Conservation (phyloP, 176 grass and related monocot species). For the Ampelocalamus luodianensis region DNA sequence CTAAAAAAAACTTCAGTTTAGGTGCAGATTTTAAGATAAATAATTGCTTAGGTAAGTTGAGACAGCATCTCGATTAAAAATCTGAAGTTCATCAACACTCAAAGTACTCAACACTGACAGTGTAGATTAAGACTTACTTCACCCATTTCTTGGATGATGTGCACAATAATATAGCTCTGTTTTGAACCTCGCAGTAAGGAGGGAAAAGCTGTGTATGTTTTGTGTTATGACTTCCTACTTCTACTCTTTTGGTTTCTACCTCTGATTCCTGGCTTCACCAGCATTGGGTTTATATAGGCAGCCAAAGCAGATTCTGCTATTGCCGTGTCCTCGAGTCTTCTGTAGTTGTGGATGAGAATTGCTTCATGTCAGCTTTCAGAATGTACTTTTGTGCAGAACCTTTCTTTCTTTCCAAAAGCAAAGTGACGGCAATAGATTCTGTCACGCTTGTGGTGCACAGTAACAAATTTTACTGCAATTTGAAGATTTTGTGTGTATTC, state of each 20-base stretch:
- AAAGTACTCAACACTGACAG: neutral
- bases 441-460: neutral
- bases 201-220: too few relatives aligned
- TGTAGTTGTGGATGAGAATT: constrained; percentile 15
- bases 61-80: neutral
- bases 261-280: constrained; percentile 9
- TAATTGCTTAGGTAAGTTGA: neutral
- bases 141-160: constrained; percentile 12
- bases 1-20: neutral
- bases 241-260: neutral
- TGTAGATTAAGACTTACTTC: constrained; percentile 3
- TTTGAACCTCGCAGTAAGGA: neutral
- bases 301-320: constrained; percentile 17
- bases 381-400: neutral
- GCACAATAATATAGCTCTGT: neutral
- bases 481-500: neutral
- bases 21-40: neutral
- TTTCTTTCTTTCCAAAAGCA: constrained; percentile 29
- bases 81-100: neutral
- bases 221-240: neutral
- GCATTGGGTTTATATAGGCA: constrained; percentile 26
- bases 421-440: constrained; percentile 27
- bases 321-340: neutral
- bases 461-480: neutral
- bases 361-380: constrained; percentile 9